Base-by-base conservation (phyloP, 192 early-diverging fungal genomes). In the Diversispora eburnea region DNA sequence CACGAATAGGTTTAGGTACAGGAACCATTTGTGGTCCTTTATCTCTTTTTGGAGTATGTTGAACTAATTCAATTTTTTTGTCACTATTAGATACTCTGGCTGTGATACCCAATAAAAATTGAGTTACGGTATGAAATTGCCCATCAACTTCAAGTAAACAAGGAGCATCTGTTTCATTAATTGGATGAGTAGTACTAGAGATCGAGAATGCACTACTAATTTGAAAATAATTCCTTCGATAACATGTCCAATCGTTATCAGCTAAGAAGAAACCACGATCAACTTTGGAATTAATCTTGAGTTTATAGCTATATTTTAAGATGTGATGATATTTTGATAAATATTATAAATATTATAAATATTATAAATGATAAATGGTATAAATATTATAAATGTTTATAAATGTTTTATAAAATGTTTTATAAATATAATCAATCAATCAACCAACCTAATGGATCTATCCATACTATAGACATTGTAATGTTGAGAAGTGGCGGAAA, bases 181-280 rank as follows among this genome's bases (percentile, higher is more conserved):
- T 72, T 47, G 45, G 74, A 51, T 20, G 78, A 65, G 4, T 81
- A 73, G 74, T 81, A 78, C 41, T 81, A 72, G 78, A 82, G 68
- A 81, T 85, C 4, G 85, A 82, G 72, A 93, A 92, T 6, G 87
- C 78, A 8, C 84, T 81, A 54, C 85, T 88, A 17, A 98, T 85
- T 74, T 96, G 93, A 60, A 96, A 96, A 80, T 96, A 98, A 78
- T 98, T 98, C 75, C 95, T 88, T 6, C 95, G 86, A 77, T 98
- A 98, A 72, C 95, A 96, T 2, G 95, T 95, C 95, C 95, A 98
- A 69, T 93, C 92, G 62, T 84, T 85, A 48, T 90, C 88, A 3
- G 95, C 90, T 55, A 96, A 79, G 68, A 97, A 96, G 81, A 98
- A 98, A 13, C 95, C 95, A 42, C 93, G 88, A 75, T 97, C 95